Evolutionary conservation across 345 rosid genomes (phyloP).

Genomic region (Tarenaya hassleriana): DNA sequence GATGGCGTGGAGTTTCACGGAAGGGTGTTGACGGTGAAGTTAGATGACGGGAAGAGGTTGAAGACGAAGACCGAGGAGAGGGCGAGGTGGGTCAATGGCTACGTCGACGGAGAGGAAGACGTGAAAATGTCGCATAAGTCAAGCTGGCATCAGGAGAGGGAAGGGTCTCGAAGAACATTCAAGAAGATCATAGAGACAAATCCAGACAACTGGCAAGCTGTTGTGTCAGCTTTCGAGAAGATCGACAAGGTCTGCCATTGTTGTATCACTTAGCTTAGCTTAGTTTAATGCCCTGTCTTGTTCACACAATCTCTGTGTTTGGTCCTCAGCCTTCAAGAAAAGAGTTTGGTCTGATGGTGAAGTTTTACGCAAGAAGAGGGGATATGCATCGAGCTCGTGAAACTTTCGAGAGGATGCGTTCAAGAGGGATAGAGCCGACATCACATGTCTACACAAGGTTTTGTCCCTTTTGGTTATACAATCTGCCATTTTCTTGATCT

Average conservation of each 20-base stretch:
- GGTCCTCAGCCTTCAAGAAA: conserved; percentile 84
- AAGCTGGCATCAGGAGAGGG: conserved; percentile 85
- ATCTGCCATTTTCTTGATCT: too few relatives aligned
- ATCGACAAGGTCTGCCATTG: conserved; percentile 57
- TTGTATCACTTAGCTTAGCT: conserved; percentile 6
- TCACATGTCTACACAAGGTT: conserved; percentile 89
- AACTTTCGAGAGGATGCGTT: conserved; percentile 87
- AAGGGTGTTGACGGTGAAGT: conserved; percentile 77
- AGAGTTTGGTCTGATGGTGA: conserved; percentile 92
- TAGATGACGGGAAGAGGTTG: conserved; percentile 79
- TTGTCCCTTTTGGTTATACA: conserved; percentile 20
- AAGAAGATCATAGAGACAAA: conserved; percentile 55
- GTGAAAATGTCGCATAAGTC: conserved; percentile 34
- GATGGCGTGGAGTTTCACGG: conserved; percentile 94
- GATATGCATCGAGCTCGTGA: conserved; percentile 94
- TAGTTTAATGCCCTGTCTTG: too few relatives aligned
- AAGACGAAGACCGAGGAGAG: conserved; percentile 60
- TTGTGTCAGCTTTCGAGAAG: conserved; percentile 70
- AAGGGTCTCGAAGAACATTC: conserved; percentile 42
- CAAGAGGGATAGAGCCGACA: conserved; percentile 87
- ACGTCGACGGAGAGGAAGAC: conserved; percentile 40
- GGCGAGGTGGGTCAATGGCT: conserved; percentile 53
- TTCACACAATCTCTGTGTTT: conserved; percentile 7
- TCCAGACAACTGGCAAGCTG: conserved; percentile 93
- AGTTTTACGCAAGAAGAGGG: conserved; percentile 89